Conservation (phyloP, 108 stramenopile species). For the Pseudonitzschia multiseries region DNA sequence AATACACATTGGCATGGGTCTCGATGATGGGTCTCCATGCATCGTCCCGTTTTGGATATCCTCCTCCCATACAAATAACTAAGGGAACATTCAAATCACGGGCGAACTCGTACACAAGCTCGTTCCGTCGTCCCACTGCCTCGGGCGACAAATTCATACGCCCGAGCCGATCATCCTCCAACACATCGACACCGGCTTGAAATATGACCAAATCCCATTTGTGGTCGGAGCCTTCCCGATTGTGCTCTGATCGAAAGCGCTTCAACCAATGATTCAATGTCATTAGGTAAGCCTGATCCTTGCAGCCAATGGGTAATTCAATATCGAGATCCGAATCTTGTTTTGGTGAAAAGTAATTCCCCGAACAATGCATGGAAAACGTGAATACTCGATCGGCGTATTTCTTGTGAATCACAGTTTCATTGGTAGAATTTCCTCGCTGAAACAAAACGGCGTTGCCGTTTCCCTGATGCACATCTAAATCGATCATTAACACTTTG, state of each 20-base stretch:
- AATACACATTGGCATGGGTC: constrained; percentile 76
- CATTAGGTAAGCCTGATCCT: constrained; percentile 72
- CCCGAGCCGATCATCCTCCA: constrained; percentile 77
- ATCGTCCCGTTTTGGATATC: constrained; percentile 64
- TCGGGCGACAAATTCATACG: constrained; percentile 56
- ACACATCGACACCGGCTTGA: constrained; percentile 86
- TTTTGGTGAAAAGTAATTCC: constrained; percentile 84
- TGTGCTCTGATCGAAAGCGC: constrained; percentile 40
- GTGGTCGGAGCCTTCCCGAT: neutral
- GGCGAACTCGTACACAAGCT: constrained; percentile 63
- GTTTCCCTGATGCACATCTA: constrained; percentile 96
- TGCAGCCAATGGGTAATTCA: constrained; percentile 71
- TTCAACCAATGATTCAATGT: constrained; percentile 74
- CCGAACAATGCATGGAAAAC: constrained; percentile 79
- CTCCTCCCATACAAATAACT: constrained; percentile 87
- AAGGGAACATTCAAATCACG: constrained; percentile 49
- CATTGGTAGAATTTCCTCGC: neutral
- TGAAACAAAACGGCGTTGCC: constrained; percentile 86
- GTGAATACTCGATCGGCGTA: constrained; percentile 51
- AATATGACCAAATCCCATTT: constrained; percentile 78
- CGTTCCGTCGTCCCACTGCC: constrained; percentile 66
- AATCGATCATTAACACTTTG: constrained; percentile 77
- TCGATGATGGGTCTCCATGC: constrained; percentile 73
- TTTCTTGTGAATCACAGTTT: neutral
- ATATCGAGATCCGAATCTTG: constrained; percentile 77